Conservation (phyloP, 2,329 filamentous ascomycete species). For the Penicillium rolfsii region DNA sequence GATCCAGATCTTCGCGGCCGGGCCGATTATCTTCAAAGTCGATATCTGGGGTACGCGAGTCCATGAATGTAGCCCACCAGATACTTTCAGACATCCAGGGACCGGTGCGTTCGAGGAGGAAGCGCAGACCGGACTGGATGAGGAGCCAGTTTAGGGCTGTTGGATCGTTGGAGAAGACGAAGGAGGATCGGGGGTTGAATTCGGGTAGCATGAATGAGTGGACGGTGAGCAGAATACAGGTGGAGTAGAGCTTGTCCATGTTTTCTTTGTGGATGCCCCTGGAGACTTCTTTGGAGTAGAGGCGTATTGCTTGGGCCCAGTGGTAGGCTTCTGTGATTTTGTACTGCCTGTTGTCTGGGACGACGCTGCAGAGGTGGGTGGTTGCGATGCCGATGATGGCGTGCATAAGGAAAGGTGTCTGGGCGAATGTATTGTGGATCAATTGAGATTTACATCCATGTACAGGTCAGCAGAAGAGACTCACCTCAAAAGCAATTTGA, state of each 20-base stretch:
- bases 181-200: conserved; percentile 39
- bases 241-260: conserved; percentile 45
- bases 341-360: conserved; percentile 33
- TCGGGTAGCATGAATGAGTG: conserved; percentile 39
- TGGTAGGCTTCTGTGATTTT: conserved; percentile 40
- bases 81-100: conserved; percentile 39
- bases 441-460: neutral
- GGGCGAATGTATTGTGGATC: neutral
- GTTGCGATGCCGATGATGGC: conserved; percentile 39
- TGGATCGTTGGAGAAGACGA: conserved; percentile 40
- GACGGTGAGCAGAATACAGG: conserved; percentile 43
- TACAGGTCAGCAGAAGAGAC: neutral
- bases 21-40: conserved; percentile 35
- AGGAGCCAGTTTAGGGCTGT: conserved; percentile 42
- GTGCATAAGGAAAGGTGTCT: conserved; percentile 46
- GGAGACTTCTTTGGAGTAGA: conserved; percentile 40
- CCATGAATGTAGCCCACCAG: conserved; percentile 39
- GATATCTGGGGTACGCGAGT: conserved; percentile 26
- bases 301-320: conserved; percentile 42
- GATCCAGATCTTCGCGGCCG: conserved; percentile 35
- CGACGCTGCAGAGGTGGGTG: conserved; percentile 35
- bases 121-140: conserved; percentile 40
- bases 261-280: conserved; percentile 33
- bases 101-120: conserved; percentile 32
- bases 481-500: conserved; percentile 38